These are phyloP conservation scores for Chiua virens DNA, from an alignment of 768 basidiomycete genomes.

Conservation along the genomic window DNA sequence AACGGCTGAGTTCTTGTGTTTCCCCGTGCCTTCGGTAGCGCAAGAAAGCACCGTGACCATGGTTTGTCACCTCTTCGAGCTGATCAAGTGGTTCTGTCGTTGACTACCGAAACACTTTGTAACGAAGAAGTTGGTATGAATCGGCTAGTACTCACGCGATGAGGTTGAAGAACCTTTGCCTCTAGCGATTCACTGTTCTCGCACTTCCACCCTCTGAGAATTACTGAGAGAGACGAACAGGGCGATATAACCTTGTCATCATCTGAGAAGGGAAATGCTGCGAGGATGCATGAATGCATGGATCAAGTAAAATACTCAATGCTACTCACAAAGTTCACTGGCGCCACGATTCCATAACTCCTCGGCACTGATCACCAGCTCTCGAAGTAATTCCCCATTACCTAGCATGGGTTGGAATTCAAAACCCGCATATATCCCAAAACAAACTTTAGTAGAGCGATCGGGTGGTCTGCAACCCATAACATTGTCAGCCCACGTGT, in stretches of 20 bases:
- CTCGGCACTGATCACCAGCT: not conserved
- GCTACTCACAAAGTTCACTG: not conserved
- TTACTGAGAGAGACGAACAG: not conserved
- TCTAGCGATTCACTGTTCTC: not conserved
- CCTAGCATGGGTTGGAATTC: not conserved
- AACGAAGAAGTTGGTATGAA: not conserved
- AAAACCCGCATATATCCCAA: not conserved
- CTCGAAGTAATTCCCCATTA: not conserved
- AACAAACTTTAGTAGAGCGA: not conserved
- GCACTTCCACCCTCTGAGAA: not conserved
- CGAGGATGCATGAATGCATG: not conserved
- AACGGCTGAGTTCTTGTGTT: not conserved
- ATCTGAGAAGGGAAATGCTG: not conserved
- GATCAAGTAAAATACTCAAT: no score
- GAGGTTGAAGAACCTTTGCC: not conserved
- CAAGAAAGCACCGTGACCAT: not conserved
- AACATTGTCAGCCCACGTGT: no score
- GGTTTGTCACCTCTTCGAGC: slow-evolving; percentile 1
- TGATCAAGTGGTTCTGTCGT: not conserved
- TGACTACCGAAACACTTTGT: not conserved
- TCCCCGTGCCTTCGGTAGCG: not conserved
- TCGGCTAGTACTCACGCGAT: not conserved
- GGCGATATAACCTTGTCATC: not conserved
- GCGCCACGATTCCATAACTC: not conserved
- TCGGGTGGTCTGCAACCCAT: not conserved